These are phyloP conservation scores for Trichoderma koningiopsis DNA, from an alignment of 2,329 filamentous ascomycete species.

Conservation along the genomic window DNA sequence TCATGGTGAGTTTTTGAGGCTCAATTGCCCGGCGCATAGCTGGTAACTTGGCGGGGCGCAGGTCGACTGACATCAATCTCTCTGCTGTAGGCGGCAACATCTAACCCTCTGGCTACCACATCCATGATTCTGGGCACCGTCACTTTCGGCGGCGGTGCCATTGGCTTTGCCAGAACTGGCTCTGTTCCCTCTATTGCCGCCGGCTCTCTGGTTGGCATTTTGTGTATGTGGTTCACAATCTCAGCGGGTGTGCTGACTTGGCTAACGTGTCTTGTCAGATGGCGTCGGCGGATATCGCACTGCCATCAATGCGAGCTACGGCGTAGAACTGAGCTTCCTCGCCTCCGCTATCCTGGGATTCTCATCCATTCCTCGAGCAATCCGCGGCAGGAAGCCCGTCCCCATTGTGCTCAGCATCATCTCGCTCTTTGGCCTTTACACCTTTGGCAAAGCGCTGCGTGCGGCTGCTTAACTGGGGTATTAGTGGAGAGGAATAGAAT, in stretches of 20 bases:
- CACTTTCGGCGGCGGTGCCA: slow-evolving; percentile 83
- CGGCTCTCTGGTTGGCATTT: slow-evolving; percentile 75
- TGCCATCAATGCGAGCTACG: slow-evolving; percentile 73
- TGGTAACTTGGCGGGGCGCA: neutral
- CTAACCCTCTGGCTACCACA: slow-evolving; percentile 46
- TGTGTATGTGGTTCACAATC: slow-evolving; percentile 50
- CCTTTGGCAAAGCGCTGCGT: slow-evolving; percentile 73
- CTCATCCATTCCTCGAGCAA: slow-evolving; percentile 81
- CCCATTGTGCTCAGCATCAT: slow-evolving; percentile 78
- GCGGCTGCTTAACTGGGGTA: slow-evolving; percentile 33
- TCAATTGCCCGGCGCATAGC: neutral
- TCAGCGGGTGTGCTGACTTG: slow-evolving; percentile 4
- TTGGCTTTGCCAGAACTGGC: slow-evolving; percentile 81
- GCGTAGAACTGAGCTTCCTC: slow-evolving; percentile 83
- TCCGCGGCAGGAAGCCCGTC: slow-evolving; percentile 81
- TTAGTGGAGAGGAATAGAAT: slow-evolving; percentile 1
- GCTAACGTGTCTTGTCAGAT: slow-evolving; percentile 50
- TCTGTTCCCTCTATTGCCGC: slow-evolving; percentile 86
- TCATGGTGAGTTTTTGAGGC: slow-evolving; percentile 13
- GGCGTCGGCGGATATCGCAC: slow-evolving; percentile 80
- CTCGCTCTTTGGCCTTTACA: slow-evolving; percentile 75
- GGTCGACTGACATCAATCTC: neutral
- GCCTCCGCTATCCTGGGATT: slow-evolving; percentile 85
- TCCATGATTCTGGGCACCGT: slow-evolving; percentile 79
- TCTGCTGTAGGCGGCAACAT: slow-evolving; percentile 1